Evolutionary conservation across 306 rosid species (phyloP).

Genomic region (Fragaria iinumae): DNA sequence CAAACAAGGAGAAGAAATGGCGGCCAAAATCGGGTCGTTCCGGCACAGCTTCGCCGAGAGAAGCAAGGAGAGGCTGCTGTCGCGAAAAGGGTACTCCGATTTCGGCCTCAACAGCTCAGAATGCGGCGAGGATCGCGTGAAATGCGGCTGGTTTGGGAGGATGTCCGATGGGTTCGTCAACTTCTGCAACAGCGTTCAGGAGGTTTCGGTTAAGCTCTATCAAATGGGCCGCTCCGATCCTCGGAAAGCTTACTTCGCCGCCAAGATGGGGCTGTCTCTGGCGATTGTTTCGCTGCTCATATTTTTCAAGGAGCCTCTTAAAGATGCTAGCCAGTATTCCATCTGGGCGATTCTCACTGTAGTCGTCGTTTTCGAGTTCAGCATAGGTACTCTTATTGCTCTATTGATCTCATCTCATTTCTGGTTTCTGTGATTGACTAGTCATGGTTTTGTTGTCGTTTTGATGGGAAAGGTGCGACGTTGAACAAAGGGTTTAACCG

Average conservation of each 20-base stretch:
- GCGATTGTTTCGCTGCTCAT: conserved; percentile 56
- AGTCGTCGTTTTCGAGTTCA: conserved; percentile 73
- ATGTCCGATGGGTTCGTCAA: conserved; percentile 41
- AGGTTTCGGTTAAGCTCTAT: conserved; percentile 25
- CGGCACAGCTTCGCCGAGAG: conserved; percentile 59
- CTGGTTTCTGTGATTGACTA: not conserved
- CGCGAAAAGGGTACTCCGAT: conserved; percentile 41
- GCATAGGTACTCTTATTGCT: conserved; percentile 49
- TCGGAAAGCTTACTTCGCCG: conserved; percentile 54
- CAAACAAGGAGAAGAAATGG: conserved; percentile 14
- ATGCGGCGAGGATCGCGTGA: conserved; percentile 11
- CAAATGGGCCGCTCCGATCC: conserved; percentile 71
- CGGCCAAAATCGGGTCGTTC: conserved; percentile 45
- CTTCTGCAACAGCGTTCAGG: conserved; percentile 18
- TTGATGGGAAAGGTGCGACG: not conserved
- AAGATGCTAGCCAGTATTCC: conserved; percentile 44
- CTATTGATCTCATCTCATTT: not conserved
- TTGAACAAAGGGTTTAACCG: not conserved
- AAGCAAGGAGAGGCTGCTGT: conserved; percentile 54
- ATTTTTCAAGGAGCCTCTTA: conserved; percentile 46
- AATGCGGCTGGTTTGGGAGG: conserved; percentile 32
- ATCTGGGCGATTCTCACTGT: conserved; percentile 78
- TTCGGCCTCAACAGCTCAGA: conserved; percentile 28
- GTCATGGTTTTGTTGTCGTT: not conserved
- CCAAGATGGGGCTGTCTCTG: conserved; percentile 53